These are phyloP conservation scores for Nematocida sp. DNA, from an alignment of 371 early-diverging fungal species.

Conservation along the genomic window DNA sequence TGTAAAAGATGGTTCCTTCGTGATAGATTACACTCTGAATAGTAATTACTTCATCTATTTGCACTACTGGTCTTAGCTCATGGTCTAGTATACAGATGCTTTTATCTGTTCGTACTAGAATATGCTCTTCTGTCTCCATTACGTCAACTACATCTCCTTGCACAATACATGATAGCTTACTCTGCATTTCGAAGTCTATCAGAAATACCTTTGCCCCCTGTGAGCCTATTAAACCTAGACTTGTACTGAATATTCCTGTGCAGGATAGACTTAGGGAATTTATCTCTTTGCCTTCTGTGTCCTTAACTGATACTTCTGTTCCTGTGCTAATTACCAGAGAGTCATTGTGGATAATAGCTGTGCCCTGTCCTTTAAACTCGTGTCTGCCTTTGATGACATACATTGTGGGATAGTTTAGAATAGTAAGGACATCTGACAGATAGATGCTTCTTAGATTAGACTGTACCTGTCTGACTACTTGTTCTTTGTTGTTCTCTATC, in stretches of 20 bases:
- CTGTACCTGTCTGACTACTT: constrained; percentile 13
- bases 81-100: constrained; percentile 77
- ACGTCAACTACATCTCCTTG: too few species aligned
- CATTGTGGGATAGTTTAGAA: constrained; percentile 29
- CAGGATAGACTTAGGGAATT: too few species aligned
- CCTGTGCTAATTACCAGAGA: not conserved
- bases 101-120: constrained; percentile 55
- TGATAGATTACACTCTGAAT: constrained; percentile 91
- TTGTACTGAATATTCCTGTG: too few species aligned
- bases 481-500: constrained; percentile 25
- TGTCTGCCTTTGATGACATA: constrained; percentile 7
- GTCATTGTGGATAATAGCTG: not conserved
- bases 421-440: not conserved
- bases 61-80: constrained; percentile 72
- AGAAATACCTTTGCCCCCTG: too few species aligned
- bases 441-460: constrained; percentile 8
- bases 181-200: too few species aligned
- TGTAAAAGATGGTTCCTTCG: constrained; percentile 80
- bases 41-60: constrained; percentile 85
- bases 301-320: constrained; percentile 25
- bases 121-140: not conserved
- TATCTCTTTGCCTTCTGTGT: constrained; percentile 48
- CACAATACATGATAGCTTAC: too few species aligned
- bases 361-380: constrained; percentile 4
- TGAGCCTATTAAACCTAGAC: too few species aligned